phyloP scores from a whole-genome alignment of 1,139 yeast species.

The Suzukiozyma palmioleophila region DNA sequence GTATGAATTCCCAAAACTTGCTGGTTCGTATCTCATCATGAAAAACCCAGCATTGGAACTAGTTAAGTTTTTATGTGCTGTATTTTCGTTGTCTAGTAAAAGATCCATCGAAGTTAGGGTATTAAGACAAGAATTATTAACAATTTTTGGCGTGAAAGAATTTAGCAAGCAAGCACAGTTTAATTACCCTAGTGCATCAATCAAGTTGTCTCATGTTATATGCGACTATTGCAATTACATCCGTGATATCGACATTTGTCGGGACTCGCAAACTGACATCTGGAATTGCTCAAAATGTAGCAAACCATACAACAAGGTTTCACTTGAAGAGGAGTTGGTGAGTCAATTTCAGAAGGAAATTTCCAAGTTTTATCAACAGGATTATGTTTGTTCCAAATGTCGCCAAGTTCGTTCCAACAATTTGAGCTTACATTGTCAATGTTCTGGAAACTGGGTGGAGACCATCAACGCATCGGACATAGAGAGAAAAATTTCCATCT shows the following conservation, averaged over 20 bases:
- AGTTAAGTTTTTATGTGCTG: constrained; percentile 71
- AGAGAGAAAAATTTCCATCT: constrained; percentile 42
- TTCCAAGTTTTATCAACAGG: constrained; percentile 71
- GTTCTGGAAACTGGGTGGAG: constrained; percentile 84
- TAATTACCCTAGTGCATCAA: constrained; percentile 67
- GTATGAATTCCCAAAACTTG: constrained; percentile 66
- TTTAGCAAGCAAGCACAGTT: constrained; percentile 79
- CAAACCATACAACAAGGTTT: constrained; percentile 57
- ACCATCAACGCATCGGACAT: constrained; percentile 48
- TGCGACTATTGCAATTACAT: constrained; percentile 78
- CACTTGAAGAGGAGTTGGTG: constrained; percentile 75
- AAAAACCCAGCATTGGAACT: constrained; percentile 76
- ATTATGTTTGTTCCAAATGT: constrained; percentile 77
- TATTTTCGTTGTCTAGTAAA: constrained; percentile 61
- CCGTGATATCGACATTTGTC: constrained; percentile 79
- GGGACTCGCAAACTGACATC: constrained; percentile 46
- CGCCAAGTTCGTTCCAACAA: constrained; percentile 61
- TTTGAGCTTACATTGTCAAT: constrained; percentile 71
- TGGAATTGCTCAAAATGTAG: constrained; percentile 75
- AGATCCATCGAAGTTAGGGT: constrained; percentile 70
- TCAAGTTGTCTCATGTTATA: constrained; percentile 61
- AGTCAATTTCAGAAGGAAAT: constrained; percentile 54
- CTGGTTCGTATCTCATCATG: constrained; percentile 62
- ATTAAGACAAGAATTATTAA: constrained; percentile 68
- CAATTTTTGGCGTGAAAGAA: constrained; percentile 74